Base-by-base conservation (phyloP, 2,329 filamentous ascomycete species). In the Aspergillus oerlinghausenensis region DNA sequence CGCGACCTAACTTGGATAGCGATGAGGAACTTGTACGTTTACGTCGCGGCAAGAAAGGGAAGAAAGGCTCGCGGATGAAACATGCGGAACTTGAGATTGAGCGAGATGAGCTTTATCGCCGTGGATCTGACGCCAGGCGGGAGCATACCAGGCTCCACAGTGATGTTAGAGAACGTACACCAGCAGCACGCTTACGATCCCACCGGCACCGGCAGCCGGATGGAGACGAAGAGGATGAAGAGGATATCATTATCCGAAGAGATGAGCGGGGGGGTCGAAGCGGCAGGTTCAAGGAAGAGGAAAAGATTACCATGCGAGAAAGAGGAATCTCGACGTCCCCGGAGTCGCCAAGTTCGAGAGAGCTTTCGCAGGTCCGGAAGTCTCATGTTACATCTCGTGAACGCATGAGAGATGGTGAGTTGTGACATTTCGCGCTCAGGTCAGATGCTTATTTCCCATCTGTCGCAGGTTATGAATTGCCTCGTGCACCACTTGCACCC, bases 361-460 rank as follows among this genome's bases (percentile, higher is more conserved):
- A 82, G 48, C 85, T 88, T 48, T 87, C 94, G 65, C 83, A 85
- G 45, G 86, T 87, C 14, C 57, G 25, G n/a, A 50, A 40, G 21
- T 91, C 91, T 35, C 88, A 95, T 90, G 0, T 90, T 94, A 74
- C 93, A 94, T 70, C 84, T 45, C 14, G 14, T 43, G 32, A 87
- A 56, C 89, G 93, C 68, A 88, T 95, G 65, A 89, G 96, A 68
- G 90, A 96, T 75, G 92, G 89, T 90, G 63, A 54, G 64, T 45
- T 6, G 7, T n/a, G 74, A 28, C 7, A 40, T 21, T 10, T 26
- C 35, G n/a, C n/a, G 2, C 17, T 4, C n/a, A 5, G 25, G 54
- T 11, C 11, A 11, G 5, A 2, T n/a, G 8, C 7, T 3, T 26
- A 6, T 55, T 63, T 45, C 60, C 48, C 21, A 28, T 32, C 17